A percentile compares a stretch with the other conserved stretches of the same genome.
phyloP scores from a whole-genome alignment of 108 stramenopile genomes.

The Stephanodiscus minutulus region DNA sequence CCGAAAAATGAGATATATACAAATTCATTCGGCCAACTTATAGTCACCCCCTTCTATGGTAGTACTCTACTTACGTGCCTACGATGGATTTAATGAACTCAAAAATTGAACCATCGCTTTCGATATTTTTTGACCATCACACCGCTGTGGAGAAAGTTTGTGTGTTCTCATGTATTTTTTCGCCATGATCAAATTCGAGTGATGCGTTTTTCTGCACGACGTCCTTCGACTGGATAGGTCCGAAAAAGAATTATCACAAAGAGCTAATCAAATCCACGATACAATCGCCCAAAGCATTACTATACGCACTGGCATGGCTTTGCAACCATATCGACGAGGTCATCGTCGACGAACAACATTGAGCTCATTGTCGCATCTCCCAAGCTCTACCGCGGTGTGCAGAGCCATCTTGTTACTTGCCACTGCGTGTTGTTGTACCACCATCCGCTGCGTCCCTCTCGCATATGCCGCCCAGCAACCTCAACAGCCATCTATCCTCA shows the following conservation, averaged over 20 bases:
- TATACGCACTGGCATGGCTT: neutral
- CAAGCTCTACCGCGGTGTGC: neutral
- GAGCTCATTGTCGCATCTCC: neutral
- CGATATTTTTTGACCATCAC: too few relatives aligned
- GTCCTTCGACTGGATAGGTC: too few relatives aligned
- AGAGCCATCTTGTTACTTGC: neutral
- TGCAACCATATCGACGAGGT: neutral
- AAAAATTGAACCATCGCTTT: too few relatives aligned
- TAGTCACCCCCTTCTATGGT: too few relatives aligned
- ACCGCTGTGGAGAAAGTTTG: too few relatives aligned
- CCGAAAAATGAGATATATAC: too few relatives aligned
- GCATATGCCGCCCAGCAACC: neutral
- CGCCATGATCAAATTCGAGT: too few relatives aligned
- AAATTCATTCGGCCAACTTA: too few relatives aligned
- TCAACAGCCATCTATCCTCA: neutral
- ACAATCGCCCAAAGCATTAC: neutral
- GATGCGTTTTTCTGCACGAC: too few relatives aligned
- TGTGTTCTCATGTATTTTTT: too few relatives aligned
- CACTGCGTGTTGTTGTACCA: neutral
- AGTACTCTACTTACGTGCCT: too few relatives aligned
- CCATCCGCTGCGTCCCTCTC: neutral
- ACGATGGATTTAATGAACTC: too few relatives aligned
- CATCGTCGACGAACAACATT: neutral
- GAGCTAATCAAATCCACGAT: neutral
- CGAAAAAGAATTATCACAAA: neutral